Evolutionary conservation across 768 basidiomycete species (phyloP).

Genomic region (Auricularia sp.): DNA sequence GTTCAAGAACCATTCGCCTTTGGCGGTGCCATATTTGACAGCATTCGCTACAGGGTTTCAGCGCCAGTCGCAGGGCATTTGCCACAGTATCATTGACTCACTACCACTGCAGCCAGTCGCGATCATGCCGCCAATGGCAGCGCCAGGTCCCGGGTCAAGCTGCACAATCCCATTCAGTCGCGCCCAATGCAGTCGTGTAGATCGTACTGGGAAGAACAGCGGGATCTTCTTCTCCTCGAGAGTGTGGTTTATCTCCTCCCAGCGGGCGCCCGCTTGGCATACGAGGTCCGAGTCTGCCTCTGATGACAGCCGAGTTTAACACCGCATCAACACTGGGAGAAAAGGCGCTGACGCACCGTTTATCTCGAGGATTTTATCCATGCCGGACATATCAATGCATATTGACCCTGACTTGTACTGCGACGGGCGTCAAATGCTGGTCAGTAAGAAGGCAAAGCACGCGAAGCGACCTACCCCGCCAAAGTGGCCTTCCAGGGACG

Average conservation of each 20-base stretch:
- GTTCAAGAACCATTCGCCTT: slow-evolving; percentile 81
- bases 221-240: slow-evolving; percentile 60
- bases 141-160: slow-evolving; percentile 66
- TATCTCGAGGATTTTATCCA: slow-evolving; percentile 55
- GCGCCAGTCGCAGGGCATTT: slow-evolving; percentile 6
- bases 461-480: slow-evolving; percentile 42
- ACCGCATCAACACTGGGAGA: background rate
- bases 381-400: slow-evolving; percentile 53
- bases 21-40: slow-evolving; percentile 79
- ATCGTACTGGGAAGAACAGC: slow-evolving; percentile 74
- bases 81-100: slow-evolving; percentile 24
- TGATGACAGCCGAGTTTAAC: slow-evolving; percentile 16
- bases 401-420: slow-evolving; percentile 45
- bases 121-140: slow-evolving; percentile 83
- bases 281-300: slow-evolving; percentile 64
- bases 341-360: slow-evolving; percentile 30
- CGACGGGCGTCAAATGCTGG: background rate
- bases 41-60: slow-evolving; percentile 48
- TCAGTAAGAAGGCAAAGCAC: background rate
- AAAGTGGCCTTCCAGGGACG: slow-evolving; percentile 81
- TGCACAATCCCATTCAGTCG: slow-evolving; percentile 15
- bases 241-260: slow-evolving; percentile 67
- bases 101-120: slow-evolving; percentile 82
- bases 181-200: background rate
- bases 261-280: slow-evolving; percentile 66